phyloP scores from a whole-genome alignment of 805 yeast genomes.

The Metschnikowia similis region DNA sequence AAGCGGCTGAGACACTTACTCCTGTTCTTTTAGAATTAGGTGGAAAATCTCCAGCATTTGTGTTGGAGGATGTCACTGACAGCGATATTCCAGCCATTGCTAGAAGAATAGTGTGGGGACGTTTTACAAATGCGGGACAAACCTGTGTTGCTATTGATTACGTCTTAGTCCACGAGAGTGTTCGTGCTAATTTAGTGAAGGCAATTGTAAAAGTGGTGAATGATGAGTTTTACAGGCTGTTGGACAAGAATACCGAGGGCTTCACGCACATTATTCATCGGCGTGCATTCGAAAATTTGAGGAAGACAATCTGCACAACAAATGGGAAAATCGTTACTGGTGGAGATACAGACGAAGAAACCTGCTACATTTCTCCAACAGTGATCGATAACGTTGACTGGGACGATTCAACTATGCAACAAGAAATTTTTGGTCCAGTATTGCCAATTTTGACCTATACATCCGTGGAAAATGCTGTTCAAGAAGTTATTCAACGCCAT shows the following conservation, averaged over 20 bases:
- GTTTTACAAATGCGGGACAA: conserved; percentile 80
- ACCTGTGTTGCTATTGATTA: conserved; percentile 90
- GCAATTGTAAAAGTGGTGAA: conserved; percentile 37
- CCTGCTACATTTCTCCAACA: conserved; percentile 67
- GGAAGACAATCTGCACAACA: conserved; percentile 41
- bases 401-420: conserved; percentile 67
- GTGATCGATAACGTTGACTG: conserved; percentile 58
- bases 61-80: conserved; percentile 48
- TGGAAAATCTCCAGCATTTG: conserved; percentile 84
- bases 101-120: conserved; percentile 71
- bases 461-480: conserved; percentile 41
- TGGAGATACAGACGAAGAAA: conserved; percentile 35
- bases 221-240: conserved; percentile 42
- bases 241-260: conserved; percentile 21
- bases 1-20: conserved; percentile 81
- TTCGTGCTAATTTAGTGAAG: conserved; percentile 49
- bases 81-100: conserved; percentile 43
- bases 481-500: conserved; percentile 41
- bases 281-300: conserved; percentile 47
- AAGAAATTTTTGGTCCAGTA: conserved; percentile 82
- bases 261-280: conserved; percentile 61
- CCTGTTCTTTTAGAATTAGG: conserved; percentile 84
- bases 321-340: conserved; percentile 52
- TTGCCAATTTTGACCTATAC: conserved; percentile 64
- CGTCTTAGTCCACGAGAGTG: conserved; percentile 56